Percentiles rank a stretch among this genome's conserved stretches.
phyloP scores from a whole-genome alignment of 192 early-diverging fungal genomes.

The Rhizophagus prolifer region DNA sequence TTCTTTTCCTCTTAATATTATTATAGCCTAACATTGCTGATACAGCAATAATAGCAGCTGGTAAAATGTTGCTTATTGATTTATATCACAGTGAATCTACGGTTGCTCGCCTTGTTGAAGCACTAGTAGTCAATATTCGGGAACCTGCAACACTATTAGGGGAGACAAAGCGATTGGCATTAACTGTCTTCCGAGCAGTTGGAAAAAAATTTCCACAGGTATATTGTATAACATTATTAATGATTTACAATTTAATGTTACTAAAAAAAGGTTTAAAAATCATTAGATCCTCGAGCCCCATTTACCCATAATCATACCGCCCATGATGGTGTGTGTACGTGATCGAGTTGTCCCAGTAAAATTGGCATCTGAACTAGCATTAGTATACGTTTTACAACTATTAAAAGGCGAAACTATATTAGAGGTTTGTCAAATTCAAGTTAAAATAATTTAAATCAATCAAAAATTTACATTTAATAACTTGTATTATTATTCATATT shows the following conservation, averaged over 20 bases:
- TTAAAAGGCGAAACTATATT: constrained; percentile 47
- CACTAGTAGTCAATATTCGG: constrained; percentile 34
- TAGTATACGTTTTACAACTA: constrained; percentile 71
- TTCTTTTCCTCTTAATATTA: background rate
- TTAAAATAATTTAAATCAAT: background rate
- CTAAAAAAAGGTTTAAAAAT: background rate
- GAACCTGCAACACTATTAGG: constrained; percentile 24
- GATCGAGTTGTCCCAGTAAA: constrained; percentile 84
- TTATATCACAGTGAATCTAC: constrained; percentile 46
- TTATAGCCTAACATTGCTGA: constrained; percentile 45
- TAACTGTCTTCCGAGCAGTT: constrained; percentile 39
- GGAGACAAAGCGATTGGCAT: constrained; percentile 44
- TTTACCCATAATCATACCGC: constrained; percentile 57
- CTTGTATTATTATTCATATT: background rate
- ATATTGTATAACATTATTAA: constrained; percentile 14
- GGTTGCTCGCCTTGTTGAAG: constrained; percentile 34
- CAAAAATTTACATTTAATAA: background rate
- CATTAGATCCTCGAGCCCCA: constrained; percentile 49
- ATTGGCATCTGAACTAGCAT: constrained; percentile 77
- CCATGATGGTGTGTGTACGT: constrained; percentile 70
- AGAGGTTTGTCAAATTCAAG: constrained; percentile 27
- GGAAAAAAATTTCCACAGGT: constrained; percentile 41
- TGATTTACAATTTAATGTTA: background rate
- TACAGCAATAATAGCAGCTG: constrained; percentile 51
- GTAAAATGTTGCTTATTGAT: constrained; percentile 52